Conservation (phyloP, 148 eudicot species). For the Drosera capensis region DNA sequence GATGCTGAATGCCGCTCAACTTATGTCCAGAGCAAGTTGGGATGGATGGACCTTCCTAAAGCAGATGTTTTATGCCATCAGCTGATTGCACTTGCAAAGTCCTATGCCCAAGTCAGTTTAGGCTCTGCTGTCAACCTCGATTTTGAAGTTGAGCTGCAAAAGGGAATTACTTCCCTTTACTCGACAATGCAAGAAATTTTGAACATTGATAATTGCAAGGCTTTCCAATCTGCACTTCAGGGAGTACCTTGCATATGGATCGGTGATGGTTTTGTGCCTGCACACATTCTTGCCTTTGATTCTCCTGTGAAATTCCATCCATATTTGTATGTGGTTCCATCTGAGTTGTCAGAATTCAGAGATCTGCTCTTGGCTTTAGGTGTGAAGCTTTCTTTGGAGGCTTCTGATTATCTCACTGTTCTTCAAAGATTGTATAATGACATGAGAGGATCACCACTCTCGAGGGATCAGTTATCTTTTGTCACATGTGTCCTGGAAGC, state of each 20-base stretch:
- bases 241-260: constrained; percentile 92
- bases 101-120: constrained; percentile 44
- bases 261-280: constrained; percentile 82
- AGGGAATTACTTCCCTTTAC: constrained; percentile 49
- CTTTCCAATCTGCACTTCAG: constrained; percentile 46
- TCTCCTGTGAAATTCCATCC: constrained; percentile 94
- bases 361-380: constrained; percentile 81
- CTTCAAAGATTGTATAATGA: constrained; percentile 57
- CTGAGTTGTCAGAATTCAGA: constrained; percentile 65
- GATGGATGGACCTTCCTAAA: constrained; percentile 64
- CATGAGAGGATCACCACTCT: constrained; percentile 38
- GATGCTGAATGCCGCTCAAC: constrained; percentile 58
- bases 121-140: constrained; percentile 24
- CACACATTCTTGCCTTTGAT: constrained; percentile 85
- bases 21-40: constrained; percentile 51
- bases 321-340: constrained; percentile 87
- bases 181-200: constrained; percentile 57
- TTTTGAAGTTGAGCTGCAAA: constrained; percentile 50
- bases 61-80: constrained; percentile 52
- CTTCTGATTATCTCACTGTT: constrained; percentile 56
- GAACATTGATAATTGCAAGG: constrained; percentile 25
- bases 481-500: constrained; percentile 86
- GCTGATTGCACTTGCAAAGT: constrained; percentile 44
- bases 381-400: constrained; percentile 67
- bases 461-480: constrained; percentile 75